Percentiles rank a stretch among this genome's conserved stretches.
Conservation (phyloP, 1,139 yeast genomes). For the Diutina rugosa region DNA sequence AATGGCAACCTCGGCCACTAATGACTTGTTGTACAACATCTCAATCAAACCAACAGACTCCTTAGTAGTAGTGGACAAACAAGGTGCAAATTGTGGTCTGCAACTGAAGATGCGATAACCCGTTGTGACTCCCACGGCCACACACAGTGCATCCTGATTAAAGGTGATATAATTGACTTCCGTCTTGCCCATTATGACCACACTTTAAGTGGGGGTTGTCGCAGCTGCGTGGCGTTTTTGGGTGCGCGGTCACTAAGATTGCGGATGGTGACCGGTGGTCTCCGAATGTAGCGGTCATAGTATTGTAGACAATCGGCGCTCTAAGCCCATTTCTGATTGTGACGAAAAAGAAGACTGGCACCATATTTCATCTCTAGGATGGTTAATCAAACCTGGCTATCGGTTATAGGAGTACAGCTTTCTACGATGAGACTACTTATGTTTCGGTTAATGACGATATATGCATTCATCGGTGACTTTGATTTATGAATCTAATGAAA, state of each 20-base stretch:
- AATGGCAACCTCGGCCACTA: constrained; percentile 75
- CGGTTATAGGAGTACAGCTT: no score
- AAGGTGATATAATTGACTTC: constrained; percentile 52
- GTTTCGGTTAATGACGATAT: no score
- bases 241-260: neutral
- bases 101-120: constrained; percentile 86
- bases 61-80: constrained; percentile 37
- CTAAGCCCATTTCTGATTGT: no score
- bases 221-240: neutral
- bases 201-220: neutral
- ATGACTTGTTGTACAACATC: constrained; percentile 83
- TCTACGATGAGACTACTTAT: no score
- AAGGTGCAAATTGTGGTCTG: constrained; percentile 70
- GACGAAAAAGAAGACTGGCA: no score
- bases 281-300: neutral
- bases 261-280: neutral
- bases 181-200: neutral
- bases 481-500: neutral
- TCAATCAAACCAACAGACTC: constrained; percentile 68
- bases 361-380: no score
- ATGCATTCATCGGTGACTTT: neutral
- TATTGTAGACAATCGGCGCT: neutral
- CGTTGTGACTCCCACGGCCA: constrained; percentile 64
- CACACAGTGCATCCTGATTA: constrained; percentile 84
- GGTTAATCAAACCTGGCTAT: no score